Evolutionary conservation across 495 filamentous ascomycete genomes (phyloP), one percentile per base, ranked within the genome.

Genomic region (Lasiosphaeris hirsuta): DNA sequence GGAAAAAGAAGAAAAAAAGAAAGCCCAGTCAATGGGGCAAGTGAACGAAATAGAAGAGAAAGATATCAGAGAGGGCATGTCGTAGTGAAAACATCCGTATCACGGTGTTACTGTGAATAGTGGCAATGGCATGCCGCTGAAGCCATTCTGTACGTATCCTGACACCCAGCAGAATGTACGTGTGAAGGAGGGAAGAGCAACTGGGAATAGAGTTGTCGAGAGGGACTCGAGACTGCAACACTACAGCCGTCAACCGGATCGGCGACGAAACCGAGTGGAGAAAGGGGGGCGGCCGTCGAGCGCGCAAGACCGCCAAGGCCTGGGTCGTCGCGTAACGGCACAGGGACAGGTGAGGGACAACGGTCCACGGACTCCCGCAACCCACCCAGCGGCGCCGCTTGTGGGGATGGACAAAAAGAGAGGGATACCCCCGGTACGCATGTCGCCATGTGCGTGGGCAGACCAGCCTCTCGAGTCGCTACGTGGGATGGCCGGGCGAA

Each of bases 1-100:
- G 71, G 57, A 68, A 57, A 70, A 69, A 71, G 72, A 33, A 40
- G 34, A 68, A 72, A 69, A 71, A 73, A 33, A 40, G 34, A 68
- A 72, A 67, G 62, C 78, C 78, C 78, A 81, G 57, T 80, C 78
- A 77, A 79, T 80, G 78, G 79, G 78, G 74, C 72, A 64, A 66
- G 53, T 57, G 67, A 53, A 69, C 64, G 63, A 61, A 58, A 71
- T 68, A 63, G 45, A 72, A 65, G 60, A 47, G 51, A 60, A 65
- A 61, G 40, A 58, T 48, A 45, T 59, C 60, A 63, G 47, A 72
- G 67, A 46, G 60, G 68, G 44, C 38, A 61, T 67, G 57, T 68
- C 66, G 65, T 67, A 60, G 52, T 65, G 63, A 61, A 53, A 36
- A 43, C 43, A 58, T 63, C 57, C 50, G 54, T 38, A 54, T 65